phyloP scores from a whole-genome alignment of 2,329 filamentous ascomycete species.

The Bipolaris oryzae region DNA sequence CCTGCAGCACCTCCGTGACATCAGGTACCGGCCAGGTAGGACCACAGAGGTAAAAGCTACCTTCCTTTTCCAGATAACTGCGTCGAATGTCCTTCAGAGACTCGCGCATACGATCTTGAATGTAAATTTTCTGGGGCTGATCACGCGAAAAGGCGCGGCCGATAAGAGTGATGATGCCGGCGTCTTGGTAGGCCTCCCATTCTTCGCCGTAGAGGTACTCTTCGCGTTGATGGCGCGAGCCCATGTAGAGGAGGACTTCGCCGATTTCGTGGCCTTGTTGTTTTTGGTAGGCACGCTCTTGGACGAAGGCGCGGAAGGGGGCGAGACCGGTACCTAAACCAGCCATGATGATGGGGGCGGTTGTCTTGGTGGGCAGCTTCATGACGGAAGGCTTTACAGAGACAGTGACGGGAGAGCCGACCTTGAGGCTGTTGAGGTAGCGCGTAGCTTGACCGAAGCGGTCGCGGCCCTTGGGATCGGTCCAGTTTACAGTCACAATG shows the following conservation, averaged over 20 bases:
- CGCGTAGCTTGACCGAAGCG: constrained; percentile 92
- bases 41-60: constrained; percentile 95
- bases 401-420: constrained; percentile 82
- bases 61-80: constrained; percentile 85
- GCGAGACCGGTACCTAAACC: constrained; percentile 97
- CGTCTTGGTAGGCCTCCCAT: constrained; percentile 97
- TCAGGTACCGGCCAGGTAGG: constrained; percentile 99
- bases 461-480: constrained; percentile 82
- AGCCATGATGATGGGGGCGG: constrained; percentile 96
- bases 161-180: constrained; percentile 91
- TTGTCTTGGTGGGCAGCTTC: constrained; percentile 90
- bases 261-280: constrained; percentile 96
- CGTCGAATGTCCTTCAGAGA: constrained; percentile 80
- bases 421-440: constrained; percentile 77
- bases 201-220: constrained; percentile 99
- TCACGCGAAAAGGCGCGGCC: constrained; percentile 95
- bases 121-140: constrained; percentile 98
- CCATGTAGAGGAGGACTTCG: constrained; percentile 92
- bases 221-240: constrained; percentile 94
- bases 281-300: constrained; percentile 98
- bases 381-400: constrained; percentile 98
- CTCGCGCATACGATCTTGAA: constrained; percentile 97
- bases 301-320: constrained; percentile 98
- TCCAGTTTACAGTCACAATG: constrained; percentile 97
- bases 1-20: constrained; percentile 90